phyloP scores from a whole-genome alignment of 2,329 filamentous ascomycete genomes.

The Paracoccidioides brasiliensis region DNA sequence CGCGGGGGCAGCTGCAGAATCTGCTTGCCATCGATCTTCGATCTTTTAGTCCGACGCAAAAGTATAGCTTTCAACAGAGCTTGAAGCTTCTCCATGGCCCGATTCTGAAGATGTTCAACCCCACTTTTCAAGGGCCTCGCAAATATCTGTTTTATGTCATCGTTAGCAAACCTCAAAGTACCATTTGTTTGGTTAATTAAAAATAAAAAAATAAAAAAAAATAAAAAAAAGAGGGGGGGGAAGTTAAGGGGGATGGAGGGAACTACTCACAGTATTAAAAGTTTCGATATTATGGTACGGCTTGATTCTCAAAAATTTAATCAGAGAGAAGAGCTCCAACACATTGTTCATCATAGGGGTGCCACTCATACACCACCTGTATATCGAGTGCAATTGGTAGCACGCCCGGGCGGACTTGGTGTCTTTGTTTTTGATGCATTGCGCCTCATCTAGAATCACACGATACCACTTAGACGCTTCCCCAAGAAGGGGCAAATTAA shows the following conservation, averaged over 20 bases:
- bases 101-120: slow-evolving; percentile 20
- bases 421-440: slow-evolving; percentile 63
- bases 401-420: slow-evolving; percentile 51
- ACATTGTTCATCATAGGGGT: slow-evolving; percentile 85
- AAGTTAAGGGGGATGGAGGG: neutral
- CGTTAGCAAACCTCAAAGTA: neutral
- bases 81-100: slow-evolving; percentile 58
- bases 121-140: slow-evolving; percentile 38
- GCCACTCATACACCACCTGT: slow-evolving; percentile 64
- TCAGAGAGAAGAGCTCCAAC: slow-evolving; percentile 61
- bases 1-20: slow-evolving; percentile 58
- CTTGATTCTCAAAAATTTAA: slow-evolving; percentile 62
- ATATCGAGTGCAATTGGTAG: slow-evolving; percentile 43
- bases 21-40: slow-evolving; percentile 64
- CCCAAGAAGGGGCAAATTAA: slow-evolving; percentile 47
- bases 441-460: slow-evolving; percentile 66
- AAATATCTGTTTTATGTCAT: slow-evolving; percentile 31
- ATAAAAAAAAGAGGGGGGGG: too few relatives aligned
- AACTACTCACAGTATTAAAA: slow-evolving; percentile 43
- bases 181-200: too few relatives aligned
- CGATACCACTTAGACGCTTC: slow-evolving; percentile 49
- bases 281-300: slow-evolving; percentile 55
- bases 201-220: too few relatives aligned
- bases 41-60: slow-evolving; percentile 69
- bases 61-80: slow-evolving; percentile 67